phyloP scores from a whole-genome alignment of 805 yeast species.

The Brettanomyces bruxellensis region DNA sequence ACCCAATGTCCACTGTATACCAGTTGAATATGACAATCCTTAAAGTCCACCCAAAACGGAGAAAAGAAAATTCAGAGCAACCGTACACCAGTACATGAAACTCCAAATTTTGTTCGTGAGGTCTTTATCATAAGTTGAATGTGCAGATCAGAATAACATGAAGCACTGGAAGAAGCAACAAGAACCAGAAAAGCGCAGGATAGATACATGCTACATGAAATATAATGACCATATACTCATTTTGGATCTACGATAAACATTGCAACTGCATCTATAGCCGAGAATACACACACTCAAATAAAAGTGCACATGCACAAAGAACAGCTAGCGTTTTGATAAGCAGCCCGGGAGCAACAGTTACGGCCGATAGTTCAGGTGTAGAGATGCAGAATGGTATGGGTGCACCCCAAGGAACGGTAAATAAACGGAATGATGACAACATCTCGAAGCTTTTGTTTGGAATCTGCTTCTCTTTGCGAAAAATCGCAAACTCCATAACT shows the following conservation, averaged over 20 bases:
- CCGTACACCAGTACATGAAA: too few relatives aligned
- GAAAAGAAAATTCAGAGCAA: too few relatives aligned
- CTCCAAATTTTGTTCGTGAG: too few relatives aligned
- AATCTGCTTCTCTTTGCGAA: constrained; percentile 67
- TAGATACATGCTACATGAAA: too few relatives aligned
- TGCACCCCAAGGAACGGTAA: constrained; percentile 1
- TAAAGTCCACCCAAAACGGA: too few relatives aligned
- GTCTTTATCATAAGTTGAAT: too few relatives aligned
- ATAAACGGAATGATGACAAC: constrained; percentile 46
- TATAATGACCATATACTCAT: constrained; percentile 64
- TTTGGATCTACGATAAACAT: constrained; percentile 88
- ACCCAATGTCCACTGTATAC: too few relatives aligned
- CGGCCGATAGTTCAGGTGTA: not conserved
- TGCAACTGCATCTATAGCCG: constrained; percentile 80
- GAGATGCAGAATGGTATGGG: not conserved
- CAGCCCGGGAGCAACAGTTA: not conserved
- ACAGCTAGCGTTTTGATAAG: not conserved
- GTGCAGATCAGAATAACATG: too few relatives aligned
- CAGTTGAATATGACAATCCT: too few relatives aligned
- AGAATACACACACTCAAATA: constrained; percentile 38
- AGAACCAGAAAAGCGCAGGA: too few relatives aligned
- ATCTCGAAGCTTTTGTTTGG: constrained; percentile 81
- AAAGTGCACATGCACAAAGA: not conserved
- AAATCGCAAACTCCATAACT: constrained; percentile 42
- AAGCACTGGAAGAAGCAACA: too few relatives aligned